phyloP scores from a whole-genome alignment of 192 early-diverging fungal species.

The Diversispora eburnea region DNA sequence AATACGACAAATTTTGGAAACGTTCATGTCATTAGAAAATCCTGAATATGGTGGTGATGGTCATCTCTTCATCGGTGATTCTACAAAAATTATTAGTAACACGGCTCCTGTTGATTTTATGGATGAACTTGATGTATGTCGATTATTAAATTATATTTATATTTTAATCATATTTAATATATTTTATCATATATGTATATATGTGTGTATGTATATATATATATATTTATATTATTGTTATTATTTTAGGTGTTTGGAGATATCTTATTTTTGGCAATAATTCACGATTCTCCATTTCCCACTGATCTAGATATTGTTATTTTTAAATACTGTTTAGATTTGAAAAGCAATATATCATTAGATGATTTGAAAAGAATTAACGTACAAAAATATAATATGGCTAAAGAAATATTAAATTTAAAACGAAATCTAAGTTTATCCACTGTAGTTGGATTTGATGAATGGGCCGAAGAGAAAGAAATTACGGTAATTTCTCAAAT shows the following conservation, averaged over 20 bases:
- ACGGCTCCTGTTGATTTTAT: background rate
- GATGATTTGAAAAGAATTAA: background rate
- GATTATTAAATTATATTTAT: background rate
- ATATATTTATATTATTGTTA: background rate
- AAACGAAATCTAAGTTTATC: background rate
- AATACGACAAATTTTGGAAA: background rate
- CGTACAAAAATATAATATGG: background rate
- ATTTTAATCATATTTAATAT: background rate
- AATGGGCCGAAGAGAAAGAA: background rate
- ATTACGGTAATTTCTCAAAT: background rate
- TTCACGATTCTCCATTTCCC: background rate
- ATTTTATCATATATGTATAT: background rate
- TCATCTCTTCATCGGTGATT: background rate
- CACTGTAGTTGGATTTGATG: background rate
- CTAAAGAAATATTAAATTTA: background rate
- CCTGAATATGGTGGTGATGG: background rate
- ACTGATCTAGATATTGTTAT: background rate
- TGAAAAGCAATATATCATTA: background rate
- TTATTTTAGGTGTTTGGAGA: background rate
- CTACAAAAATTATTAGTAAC: background rate
- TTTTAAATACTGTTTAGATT: background rate
- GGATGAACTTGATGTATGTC: background rate
- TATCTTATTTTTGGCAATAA: slow-evolving; percentile 1
- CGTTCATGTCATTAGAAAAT: background rate
- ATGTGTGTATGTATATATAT: too few relatives aligned